phyloP scores from a whole-genome alignment of 2,329 filamentous ascomycete genomes.

The Metarhizium anisopliae region DNA sequence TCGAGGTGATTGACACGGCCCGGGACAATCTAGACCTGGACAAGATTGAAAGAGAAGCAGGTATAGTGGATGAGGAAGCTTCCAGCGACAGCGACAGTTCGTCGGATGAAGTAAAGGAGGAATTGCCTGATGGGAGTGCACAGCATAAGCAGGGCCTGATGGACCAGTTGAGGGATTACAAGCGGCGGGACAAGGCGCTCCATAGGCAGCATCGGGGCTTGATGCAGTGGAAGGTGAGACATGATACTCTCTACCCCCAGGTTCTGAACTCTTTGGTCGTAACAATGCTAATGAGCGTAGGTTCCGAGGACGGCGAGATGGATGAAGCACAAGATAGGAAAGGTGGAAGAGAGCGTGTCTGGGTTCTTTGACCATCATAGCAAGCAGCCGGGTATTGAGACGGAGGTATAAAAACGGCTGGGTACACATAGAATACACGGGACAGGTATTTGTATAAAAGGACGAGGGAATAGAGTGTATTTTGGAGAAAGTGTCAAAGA shows the following conservation, averaged over 20 bases:
- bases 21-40: slow-evolving; percentile 24
- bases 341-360: slow-evolving; percentile 50
- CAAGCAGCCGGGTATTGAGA: slow-evolving; percentile 54
- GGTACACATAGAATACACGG: background rate
- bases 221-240: slow-evolving; percentile 58
- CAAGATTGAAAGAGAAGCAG: slow-evolving; percentile 24
- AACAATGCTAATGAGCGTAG: slow-evolving; percentile 9
- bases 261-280: background rate
- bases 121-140: slow-evolving; percentile 27
- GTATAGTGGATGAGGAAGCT: slow-evolving; percentile 23
- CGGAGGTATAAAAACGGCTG: slow-evolving; percentile 47
- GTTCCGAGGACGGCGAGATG: slow-evolving; percentile 37
- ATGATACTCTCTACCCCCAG: background rate
- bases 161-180: slow-evolving; percentile 51
- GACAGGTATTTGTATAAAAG: background rate
- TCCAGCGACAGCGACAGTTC: slow-evolving; percentile 21
- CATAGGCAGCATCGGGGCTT: slow-evolving; percentile 59
- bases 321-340: slow-evolving; percentile 43
- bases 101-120: slow-evolving; percentile 27
- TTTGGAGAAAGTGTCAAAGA: background rate
- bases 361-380: slow-evolving; percentile 50
- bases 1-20: slow-evolving; percentile 39
- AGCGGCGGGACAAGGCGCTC: slow-evolving; percentile 46
- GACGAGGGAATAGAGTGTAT: background rate
- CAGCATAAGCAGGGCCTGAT: slow-evolving; percentile 34